Evolutionary conservation across 352 stramenopile species (phyloP), one percentile per base, ranked within the genome.

Genomic region (Globisporangium carolinianum): DNA sequence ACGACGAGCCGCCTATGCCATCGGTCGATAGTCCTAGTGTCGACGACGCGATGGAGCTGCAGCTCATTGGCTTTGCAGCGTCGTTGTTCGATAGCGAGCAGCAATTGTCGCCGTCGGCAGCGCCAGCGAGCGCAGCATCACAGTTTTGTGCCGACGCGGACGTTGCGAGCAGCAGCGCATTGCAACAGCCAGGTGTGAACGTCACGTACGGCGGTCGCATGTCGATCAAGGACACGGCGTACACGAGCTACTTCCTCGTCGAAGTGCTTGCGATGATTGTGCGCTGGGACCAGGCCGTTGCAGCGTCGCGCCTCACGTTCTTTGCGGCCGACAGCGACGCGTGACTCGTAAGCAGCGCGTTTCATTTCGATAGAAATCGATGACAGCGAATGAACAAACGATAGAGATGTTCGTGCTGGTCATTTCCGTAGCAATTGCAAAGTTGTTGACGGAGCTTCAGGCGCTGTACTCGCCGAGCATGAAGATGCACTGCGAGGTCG

Each of bases 141-240:
- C 24, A 24, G 24, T 24, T 24, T 24, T 24, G 24, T 24, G 2
- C 24, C 24, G 24, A 24, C 24, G 24, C 24, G 24, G 24, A 24
- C 24, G 24, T 24, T 24, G 24, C 24, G 24, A 24, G 24, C 24
- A n/a, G n/a, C n/a, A 24, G 24, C 24, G 24, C 1, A 24, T 24
- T 24, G 24, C 24, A 24, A 38, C 45, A n/a, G 51, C 37, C 57
- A 6, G 67, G 62, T 17, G 66, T 76, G 6, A 78, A 76, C 53
- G 69, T 81, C 10, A 76, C 69, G n/a, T 74, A 73, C 42, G 72
- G 58, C 8, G 72, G 72, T 49, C 73, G 71, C 48, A 66, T 78
- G 57, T 65, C 76, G 58, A 81, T 78, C 52, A 65, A 65, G 52
- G 72, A 81, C 47, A 42, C 63, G 11, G 63, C 67, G 18, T 81